Evolutionary conservation across 2,329 filamentous ascomycete species (phyloP), one percentile per base, ranked within the genome.

Genomic region (Aureobasidium sp.): DNA sequence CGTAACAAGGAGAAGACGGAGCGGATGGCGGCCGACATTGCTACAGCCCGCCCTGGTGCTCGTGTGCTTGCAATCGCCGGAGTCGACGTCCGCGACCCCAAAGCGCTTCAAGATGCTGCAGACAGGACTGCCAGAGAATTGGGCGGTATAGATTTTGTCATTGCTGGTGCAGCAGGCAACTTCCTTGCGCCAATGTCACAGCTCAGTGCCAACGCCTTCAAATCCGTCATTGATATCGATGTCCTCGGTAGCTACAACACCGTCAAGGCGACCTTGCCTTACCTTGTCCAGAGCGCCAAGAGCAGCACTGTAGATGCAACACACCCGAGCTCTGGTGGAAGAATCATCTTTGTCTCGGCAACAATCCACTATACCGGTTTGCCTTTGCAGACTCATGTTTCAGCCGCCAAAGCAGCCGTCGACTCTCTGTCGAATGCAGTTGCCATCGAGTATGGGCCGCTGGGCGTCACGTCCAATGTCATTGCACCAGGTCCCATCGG

Each of bases 151-250:
- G 94, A 99, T 74, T 96, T 87, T 73, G 89, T 95, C 61, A 95
- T 96, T 71, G 93, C 93, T 21, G 94, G 94, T 54, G 94, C 94
- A 15, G 94, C 94, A 19, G 94, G 94, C 62, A 99, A 99, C 74
- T 99, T 97, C 74, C 81, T 99, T 23, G 88, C 90, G 0, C 88
- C 93, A 4, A 87, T 97, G 62, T 82, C 87, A 42, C 87, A 87
- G 64, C 82, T 97, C 53, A 90, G 85, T 42, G 76, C 88, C 61
- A 97, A 97, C 71, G 94, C 90, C 3, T 95, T 99, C 84, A 95
- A 92, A 74, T 81, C 89, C 0, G 94, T 99, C 65, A 93, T 97
- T 68, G 94, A 97, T 63, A 99, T 99, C 69, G 94, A 97, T 71
- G 87, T 96, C 2, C 74, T 97, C 37, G 94, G 94, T 33, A 95